Percentiles rank a stretch among this genome's conserved stretches.
phyloP scores from a whole-genome alignment of 2,329 filamentous ascomycete species.

The Helicocarpus griseus region DNA sequence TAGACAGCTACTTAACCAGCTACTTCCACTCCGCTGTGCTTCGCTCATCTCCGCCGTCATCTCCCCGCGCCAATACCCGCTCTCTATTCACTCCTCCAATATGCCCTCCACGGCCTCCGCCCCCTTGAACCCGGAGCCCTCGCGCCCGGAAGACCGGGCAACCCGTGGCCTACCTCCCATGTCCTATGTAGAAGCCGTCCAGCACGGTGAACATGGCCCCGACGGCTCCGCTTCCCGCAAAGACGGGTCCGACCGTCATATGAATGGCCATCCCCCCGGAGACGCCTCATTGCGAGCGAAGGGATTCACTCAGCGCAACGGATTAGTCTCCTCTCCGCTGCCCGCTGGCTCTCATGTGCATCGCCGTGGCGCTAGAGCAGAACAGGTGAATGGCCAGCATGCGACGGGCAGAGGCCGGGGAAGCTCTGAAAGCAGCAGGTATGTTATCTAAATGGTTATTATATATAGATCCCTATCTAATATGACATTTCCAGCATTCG shows the following conservation, averaged over 20 bases:
- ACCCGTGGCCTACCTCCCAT: background rate
- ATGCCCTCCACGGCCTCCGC: background rate
- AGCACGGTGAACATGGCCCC: background rate
- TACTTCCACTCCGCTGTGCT: too few species aligned
- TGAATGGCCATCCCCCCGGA: background rate
- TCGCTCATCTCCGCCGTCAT: too few species aligned
- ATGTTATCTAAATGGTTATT: background rate
- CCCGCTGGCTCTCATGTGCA: background rate
- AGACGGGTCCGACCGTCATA: background rate
- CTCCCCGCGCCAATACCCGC: background rate
- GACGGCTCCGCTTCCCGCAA: background rate
- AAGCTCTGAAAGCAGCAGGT: background rate
- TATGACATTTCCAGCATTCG: conserved; percentile 51
- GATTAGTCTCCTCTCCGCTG: background rate
- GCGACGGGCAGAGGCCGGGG: background rate
- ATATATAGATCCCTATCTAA: background rate
- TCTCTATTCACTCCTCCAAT: background rate
- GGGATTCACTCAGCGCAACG: background rate
- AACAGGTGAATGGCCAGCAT: background rate
- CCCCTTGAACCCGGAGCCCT: background rate
- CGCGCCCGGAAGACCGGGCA: background rate
- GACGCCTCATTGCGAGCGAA: background rate
- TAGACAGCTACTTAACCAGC: too few species aligned
- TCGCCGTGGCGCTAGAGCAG: background rate
- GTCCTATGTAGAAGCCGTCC: conserved; percentile 2